Base-by-base conservation (phyloP, 768 basidiomycete genomes). In the Suillus placidus region DNA sequence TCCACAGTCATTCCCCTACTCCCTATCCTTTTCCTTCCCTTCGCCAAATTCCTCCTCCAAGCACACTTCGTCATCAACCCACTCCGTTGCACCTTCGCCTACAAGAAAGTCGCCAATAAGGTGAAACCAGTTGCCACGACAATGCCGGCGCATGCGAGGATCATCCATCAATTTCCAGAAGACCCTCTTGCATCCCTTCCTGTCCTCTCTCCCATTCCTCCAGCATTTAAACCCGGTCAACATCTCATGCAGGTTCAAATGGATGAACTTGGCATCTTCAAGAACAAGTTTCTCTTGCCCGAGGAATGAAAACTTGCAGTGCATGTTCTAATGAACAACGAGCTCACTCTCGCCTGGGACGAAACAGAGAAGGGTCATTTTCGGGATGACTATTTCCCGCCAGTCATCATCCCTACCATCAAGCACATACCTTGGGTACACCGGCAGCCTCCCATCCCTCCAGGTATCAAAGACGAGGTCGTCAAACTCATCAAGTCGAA, bases 331-430 rank as follows among this genome's bases (percentile, higher is more conserved):
- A 67, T 61, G 23, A 26, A 63, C 18, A 75, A 80, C 4, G 69
- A 82, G 34, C 10, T 67, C 0, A 79, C 65, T 0, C 79, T 85
- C 40, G 80, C 82, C 0, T 85, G 79, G 81, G 64, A 76, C 3
- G 77, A 83, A 10, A 9, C 47, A 0, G 79, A 84, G 60, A 71
- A 73, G 13, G 80, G 83, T 0, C 49, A 54, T 0, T 81, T 82
- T 32, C 56, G 62, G 0, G 58, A 72, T 1, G 72, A 81, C 2
- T 82, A 71, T 43, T 82, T 81, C 56, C 65, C 67, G 0, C 77
- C 78, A 0, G 64, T 79, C 1, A 63, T 72, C 0, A 78, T 81
- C n/a, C 79, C 77, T 0, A 75, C 71, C 1, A 66, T 82, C 0
- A 61, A 69, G 14, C 82, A 84, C 65, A 73, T 55, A 0, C 82